Evolutionary conservation across 106 monocot genomes (phyloP).

Genomic region (Apostasia ramifera): DNA sequence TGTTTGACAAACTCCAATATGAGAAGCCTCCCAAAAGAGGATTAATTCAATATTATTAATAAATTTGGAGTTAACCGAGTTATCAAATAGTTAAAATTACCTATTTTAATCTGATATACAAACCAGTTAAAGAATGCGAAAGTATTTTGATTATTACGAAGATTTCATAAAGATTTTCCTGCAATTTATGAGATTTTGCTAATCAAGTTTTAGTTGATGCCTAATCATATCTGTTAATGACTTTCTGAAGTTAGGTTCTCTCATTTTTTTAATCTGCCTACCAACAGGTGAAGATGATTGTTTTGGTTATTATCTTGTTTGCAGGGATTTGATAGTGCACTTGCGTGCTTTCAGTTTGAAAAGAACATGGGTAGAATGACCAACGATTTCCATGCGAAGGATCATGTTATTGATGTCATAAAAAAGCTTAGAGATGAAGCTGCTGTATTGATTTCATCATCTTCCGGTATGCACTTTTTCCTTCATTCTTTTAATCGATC

Average conservation of each 20-base stretch:
- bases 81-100: neutral
- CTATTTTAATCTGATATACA: too few relatives aligned
- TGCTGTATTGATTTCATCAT: constrained; percentile 26
- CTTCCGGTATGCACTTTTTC: constrained; percentile 33
- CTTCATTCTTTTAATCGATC: neutral
- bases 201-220: neutral
- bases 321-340: constrained; percentile 60
- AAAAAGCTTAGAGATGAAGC: constrained; percentile 31
- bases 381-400: neutral
- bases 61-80: neutral
- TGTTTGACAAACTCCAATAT: too few relatives aligned
- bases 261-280: neutral
- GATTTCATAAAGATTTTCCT: neutral
- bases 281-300: neutral
- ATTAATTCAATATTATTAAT: neutral
- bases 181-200: neutral
- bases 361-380: constrained; percentile 1
- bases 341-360: constrained; percentile 30
- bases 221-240: neutral
- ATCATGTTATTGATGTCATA: constrained; percentile 17
- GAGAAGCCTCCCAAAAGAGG: neutral
- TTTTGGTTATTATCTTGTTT: constrained; percentile 8
- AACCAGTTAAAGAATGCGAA: too few relatives aligned
- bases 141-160: too few relatives aligned
- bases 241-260: neutral